A percentile compares a stretch with the other conserved stretches of the same genome.
Conservation (phyloP, 2,329 filamentous ascomycete genomes). For the Clonostachys byssicola region DNA sequence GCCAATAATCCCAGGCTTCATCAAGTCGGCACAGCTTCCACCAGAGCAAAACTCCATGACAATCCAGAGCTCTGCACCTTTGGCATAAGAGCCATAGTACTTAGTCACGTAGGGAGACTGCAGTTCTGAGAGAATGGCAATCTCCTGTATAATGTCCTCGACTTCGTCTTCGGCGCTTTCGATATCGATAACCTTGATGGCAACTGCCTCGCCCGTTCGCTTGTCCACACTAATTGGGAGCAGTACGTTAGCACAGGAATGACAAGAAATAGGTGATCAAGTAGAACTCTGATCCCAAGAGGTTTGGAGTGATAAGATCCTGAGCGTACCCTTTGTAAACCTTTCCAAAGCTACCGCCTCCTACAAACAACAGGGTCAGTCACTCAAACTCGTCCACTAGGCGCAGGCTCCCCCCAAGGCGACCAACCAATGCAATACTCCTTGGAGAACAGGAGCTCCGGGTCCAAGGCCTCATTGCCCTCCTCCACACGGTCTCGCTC, state of each 20-base stretch:
- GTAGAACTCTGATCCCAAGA: neutral
- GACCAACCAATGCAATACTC: conserved; percentile 78
- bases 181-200: conserved; percentile 98
- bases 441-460: conserved; percentile 89
- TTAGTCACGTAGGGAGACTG: conserved; percentile 96
- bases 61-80: conserved; percentile 96
- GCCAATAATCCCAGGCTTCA: conserved; percentile 87
- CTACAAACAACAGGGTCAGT: conserved; percentile 35
- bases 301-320: neutral
- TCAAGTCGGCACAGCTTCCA: conserved; percentile 90
- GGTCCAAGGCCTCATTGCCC: conserved; percentile 60
- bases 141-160: conserved; percentile 98
- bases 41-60: conserved; percentile 99
- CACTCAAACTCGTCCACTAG: neutral
- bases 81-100: conserved; percentile 95
- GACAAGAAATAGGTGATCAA: neutral
- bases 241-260: neutral
- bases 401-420: conserved; percentile 11
- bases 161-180: conserved; percentile 99
- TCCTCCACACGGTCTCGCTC: conserved; percentile 41
- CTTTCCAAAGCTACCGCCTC: conserved; percentile 96
- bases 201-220: conserved; percentile 85
- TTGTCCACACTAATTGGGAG: conserved; percentile 72
- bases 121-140: conserved; percentile 92
- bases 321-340: conserved; percentile 85